Conservation (phyloP, 306 rosid species). For the Geum urbanum region DNA sequence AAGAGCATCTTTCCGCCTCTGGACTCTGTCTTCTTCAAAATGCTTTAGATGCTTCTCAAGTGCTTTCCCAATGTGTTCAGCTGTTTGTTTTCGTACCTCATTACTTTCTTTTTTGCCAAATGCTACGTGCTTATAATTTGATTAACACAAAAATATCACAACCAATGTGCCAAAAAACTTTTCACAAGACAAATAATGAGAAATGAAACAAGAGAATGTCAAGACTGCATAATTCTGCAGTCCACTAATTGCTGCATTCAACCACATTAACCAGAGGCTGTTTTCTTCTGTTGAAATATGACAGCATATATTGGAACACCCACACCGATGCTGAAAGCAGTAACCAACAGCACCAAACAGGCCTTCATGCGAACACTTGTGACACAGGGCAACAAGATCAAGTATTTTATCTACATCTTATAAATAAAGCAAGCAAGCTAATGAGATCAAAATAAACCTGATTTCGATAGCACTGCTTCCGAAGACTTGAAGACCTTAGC, state of each 20-base stretch:
- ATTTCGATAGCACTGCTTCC: slow-evolving; percentile 16
- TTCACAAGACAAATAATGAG: neutral
- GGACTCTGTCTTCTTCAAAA: neutral
- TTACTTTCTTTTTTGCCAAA: too few relatives aligned
- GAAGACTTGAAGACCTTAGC: slow-evolving; percentile 27
- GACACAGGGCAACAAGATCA: too few relatives aligned
- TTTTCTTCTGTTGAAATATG: slow-evolving; percentile 32
- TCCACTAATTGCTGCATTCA: slow-evolving; percentile 15
- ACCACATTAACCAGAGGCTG: slow-evolving; percentile 29
- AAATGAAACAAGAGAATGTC: neutral
- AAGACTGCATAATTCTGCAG: neutral
- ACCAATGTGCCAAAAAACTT: slow-evolving; percentile 5
- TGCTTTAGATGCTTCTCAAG: neutral
- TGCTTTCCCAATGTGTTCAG: neutral
- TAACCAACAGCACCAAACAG: neutral
- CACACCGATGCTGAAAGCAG: too few relatives aligned
- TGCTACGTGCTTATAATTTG: neutral
- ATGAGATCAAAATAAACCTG: slow-evolving; percentile 17
- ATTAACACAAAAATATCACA: slow-evolving; percentile 9
- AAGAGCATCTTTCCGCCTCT: neutral
- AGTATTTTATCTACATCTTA: neutral
- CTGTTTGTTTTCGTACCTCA: neutral
- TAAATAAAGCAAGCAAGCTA: neutral
- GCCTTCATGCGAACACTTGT: neutral
- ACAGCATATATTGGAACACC: slow-evolving; percentile 26